phyloP scores from a whole-genome alignment of 257 asterid genomes.

The Fraxinus excelsior region DNA sequence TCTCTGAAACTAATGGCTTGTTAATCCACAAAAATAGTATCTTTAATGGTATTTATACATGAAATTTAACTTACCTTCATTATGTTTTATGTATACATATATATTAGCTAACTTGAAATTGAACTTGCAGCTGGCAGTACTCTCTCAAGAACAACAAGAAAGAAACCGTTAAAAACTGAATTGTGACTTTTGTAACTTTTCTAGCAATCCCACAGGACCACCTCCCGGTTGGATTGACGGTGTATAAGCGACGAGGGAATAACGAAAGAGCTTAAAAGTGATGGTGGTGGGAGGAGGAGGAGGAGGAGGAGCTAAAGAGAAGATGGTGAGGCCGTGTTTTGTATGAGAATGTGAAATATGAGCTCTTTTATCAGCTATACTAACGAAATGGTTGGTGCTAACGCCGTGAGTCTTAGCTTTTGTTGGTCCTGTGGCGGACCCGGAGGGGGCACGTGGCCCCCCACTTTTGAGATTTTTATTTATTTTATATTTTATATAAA shows the following conservation, averaged over 20 bases:
- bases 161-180: background rate
- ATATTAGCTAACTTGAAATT: conserved; percentile 2
- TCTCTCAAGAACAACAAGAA: background rate
- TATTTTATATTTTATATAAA: too few species aligned
- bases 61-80: background rate
- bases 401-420: conserved; percentile 29
- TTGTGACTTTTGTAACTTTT: background rate
- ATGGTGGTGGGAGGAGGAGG: background rate
- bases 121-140: background rate
- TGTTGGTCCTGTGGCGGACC: conserved; percentile 21
- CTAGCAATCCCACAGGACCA: background rate
- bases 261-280: background rate
- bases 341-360: conserved; percentile 21
- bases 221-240: background rate
- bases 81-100: background rate
- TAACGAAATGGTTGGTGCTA: conserved; percentile 38
- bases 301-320: background rate
- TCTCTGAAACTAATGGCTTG: background rate
- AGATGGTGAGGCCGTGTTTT: background rate
- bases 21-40: background rate
- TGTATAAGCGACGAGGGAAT: background rate
- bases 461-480: too few species aligned
- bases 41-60: background rate
- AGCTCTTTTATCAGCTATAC: conserved; percentile 34
- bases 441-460: too few species aligned